Percentiles rank a stretch among this genome's conserved stretches.
Conservation (phyloP, 306 rosid species). For the Quercus alba region DNA sequence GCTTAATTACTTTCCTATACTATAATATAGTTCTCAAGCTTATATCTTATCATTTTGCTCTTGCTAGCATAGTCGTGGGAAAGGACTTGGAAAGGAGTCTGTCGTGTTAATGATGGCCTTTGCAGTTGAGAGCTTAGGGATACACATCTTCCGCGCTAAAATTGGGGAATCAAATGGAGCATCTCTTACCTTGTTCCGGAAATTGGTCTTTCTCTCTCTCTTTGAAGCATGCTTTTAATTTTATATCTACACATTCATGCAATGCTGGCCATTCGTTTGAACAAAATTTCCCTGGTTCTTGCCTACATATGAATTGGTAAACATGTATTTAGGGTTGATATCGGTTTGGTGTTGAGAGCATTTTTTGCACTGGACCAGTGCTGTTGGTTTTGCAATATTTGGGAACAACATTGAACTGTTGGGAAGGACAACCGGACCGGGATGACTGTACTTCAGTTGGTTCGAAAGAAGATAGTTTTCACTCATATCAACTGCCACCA, state of each 20-base stretch:
- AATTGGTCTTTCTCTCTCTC: conserved; percentile 53
- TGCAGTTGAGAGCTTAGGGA: conserved; percentile 63
- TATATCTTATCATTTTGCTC: conserved; percentile 21
- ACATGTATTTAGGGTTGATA: neutral
- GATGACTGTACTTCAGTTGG: too few relatives aligned
- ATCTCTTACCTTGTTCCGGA: conserved; percentile 70
- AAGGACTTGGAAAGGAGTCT: conserved; percentile 84
- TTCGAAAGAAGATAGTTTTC: too few relatives aligned
- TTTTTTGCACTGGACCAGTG: too few relatives aligned
- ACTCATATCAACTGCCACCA: too few relatives aligned
- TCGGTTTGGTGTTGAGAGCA: too few relatives aligned
- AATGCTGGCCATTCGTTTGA: neutral
- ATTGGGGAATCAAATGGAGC: conserved; percentile 81
- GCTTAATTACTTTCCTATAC: neutral
- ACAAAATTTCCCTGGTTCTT: neutral
- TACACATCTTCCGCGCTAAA: conserved; percentile 61
- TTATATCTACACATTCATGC: neutral
- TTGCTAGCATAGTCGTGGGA: conserved; percentile 84
- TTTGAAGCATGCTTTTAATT: conserved; percentile 6
- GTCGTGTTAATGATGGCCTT: conserved; percentile 80
- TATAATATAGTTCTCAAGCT: neutral
- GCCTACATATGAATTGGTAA: neutral
- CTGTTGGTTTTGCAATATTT: too few relatives aligned
- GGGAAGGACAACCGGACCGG: too few relatives aligned
- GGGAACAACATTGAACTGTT: too few relatives aligned